These are phyloP conservation scores for Sesbania bispinosa DNA, from an alignment of 306 rosid species.

Conservation along the genomic window DNA sequence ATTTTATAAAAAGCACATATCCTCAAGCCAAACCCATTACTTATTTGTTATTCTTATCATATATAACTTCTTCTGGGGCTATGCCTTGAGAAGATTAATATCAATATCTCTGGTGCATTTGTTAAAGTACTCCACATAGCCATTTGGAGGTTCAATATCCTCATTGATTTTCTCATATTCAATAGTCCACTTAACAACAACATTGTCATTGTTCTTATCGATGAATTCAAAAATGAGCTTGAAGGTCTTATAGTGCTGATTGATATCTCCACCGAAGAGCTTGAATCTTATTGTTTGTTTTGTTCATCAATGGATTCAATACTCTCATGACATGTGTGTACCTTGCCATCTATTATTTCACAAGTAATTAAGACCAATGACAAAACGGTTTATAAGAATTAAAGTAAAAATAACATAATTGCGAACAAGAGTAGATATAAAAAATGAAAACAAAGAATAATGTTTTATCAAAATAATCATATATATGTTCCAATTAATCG, in stretches of 20 bases:
- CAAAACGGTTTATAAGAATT: neutral
- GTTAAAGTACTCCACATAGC: neutral
- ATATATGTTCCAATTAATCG: no score
- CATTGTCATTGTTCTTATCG: neutral
- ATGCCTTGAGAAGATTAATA: conserved; percentile 27
- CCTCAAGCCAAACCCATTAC: neutral
- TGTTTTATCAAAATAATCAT: no score
- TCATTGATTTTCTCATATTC: conserved; percentile 26
- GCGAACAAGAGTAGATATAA: no score
- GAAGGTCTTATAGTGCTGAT: neutral
- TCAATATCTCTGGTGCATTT: conserved; percentile 20
- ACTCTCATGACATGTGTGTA: neutral
- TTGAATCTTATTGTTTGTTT: neutral
- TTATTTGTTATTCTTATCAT: neutral
- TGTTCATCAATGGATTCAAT: neutral
- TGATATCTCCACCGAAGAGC: conserved; percentile 12
- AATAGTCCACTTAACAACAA: conserved; percentile 9
- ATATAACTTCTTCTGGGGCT: neutral
- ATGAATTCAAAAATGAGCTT: neutral
- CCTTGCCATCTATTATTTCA: conserved; percentile 9
- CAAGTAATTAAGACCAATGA: neutral
- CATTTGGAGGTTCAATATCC: conserved; percentile 26
- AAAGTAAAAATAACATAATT: neutral
- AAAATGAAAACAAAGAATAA: no score
- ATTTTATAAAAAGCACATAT: neutral